Evolutionary conservation across 1,139 yeast genomes (phyloP), one percentile per base, ranked within the genome.

Genomic region (Saccharomyces hybrid): DNA sequence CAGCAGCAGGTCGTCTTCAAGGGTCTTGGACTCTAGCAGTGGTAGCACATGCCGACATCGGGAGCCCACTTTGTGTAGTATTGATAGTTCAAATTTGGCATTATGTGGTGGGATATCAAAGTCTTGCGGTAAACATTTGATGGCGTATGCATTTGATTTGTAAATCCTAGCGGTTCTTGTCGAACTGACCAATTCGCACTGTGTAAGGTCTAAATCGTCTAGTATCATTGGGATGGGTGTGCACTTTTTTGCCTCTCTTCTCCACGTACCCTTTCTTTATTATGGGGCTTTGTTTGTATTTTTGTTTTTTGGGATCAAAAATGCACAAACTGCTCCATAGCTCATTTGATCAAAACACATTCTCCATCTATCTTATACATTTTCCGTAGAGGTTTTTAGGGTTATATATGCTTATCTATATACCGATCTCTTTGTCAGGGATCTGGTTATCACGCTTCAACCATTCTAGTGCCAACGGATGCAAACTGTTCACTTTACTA

Each of bases 381-480:
- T 46, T 46, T 44, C 28, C 4, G 11, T 46, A 26, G 1, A 27
- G 5, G 25, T 4, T 27, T 44, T 13, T 9, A 7, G 3, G 14
- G 20, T 11, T 46, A 46, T 46, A 23, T 46, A 38, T 9, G 25
- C 44, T 38, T 25, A 13, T 16, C 14, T 38, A 38, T 38, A 38
- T 38, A 38, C 44, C 44, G 4, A 38, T 38, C 44, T 38, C 44
- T 9, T 38, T 38, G 4, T 38, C 44, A 4, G 44, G 44, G 9
- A 57, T 61, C 27, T 56, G 48, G 47, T 61, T 61, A 63, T 85
- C 91, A 1, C 72, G 68, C 29, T 72, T 63, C 25, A 85, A 72
- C 95, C 95, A 85, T 50, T 75, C 71, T 54, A 84, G 70, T 0
- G 89, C 91, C 55, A 86, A 70, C 2, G 95, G 95, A 65, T 85